Evolutionary conservation across 495 filamentous ascomycete genomes (phyloP).

Genomic region (Wilcoxina mikolae): DNA sequence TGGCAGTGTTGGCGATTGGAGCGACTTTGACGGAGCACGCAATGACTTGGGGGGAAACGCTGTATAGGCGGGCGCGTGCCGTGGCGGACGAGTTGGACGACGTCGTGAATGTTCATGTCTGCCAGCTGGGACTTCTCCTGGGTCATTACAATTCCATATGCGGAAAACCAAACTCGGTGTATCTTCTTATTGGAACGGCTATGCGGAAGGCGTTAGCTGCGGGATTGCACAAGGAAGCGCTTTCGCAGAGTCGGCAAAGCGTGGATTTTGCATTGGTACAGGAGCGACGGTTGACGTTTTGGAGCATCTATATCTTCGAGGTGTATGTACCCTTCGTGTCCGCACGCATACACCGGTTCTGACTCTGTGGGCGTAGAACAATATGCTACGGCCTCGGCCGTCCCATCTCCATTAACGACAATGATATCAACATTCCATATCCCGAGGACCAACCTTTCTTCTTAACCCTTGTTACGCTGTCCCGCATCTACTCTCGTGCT

Average conservation of each 20-base stretch:
- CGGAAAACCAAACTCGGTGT: conserved; percentile 1
- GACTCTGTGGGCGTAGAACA: no score
- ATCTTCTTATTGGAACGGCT: conserved; percentile 3
- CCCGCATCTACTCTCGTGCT: conserved; percentile 3
- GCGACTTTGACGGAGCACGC: conserved; percentile 1
- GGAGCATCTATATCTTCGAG: conserved; percentile 7
- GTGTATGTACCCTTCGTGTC: no score
- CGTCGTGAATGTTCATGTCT: conserved; percentile 3
- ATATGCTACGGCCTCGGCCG: conserved; percentile 1
- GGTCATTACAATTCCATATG: background rate
- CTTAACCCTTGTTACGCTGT: background rate
- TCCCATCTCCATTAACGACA: background rate
- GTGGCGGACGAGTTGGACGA: conserved; percentile 5
- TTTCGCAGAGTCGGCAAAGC: background rate
- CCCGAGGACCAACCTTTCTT: conserved; percentile 1
- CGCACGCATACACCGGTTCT: no score
- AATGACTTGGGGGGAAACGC: conserved; percentile 1
- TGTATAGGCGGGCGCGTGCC: background rate
- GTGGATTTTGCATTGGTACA: background rate
- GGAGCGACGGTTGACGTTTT: conserved; percentile 4
- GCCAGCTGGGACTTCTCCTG: conserved; percentile 2
- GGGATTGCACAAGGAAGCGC: conserved; percentile 5
- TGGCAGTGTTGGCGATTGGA: conserved; percentile 1
- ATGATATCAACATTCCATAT: conserved; percentile 3
- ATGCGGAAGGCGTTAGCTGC: conserved; percentile 7